Evolutionary conservation across 176 grass and related monocot species (phyloP).

Genomic region (Canna indica): DNA sequence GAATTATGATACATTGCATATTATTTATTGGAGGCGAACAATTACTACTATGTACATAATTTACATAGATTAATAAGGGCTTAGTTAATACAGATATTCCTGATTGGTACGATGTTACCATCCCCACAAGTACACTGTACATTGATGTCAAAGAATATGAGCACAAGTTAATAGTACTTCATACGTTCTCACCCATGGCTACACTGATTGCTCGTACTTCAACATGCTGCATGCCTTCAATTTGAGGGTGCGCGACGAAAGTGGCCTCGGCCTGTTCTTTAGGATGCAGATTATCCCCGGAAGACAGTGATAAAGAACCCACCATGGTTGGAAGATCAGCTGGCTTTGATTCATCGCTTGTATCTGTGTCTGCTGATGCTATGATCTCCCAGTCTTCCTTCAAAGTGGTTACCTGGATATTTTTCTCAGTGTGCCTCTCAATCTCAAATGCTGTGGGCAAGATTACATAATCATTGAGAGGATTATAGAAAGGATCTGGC

Average conservation of each 20-base stretch:
- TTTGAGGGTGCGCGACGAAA: constrained; percentile 33
- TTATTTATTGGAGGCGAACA: too few relatives aligned
- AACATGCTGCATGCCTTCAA: constrained; percentile 40
- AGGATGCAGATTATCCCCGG: constrained; percentile 25
- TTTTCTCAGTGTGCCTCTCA: constrained; percentile 31
- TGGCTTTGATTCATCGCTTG: constrained; percentile 9
- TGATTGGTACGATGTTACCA: background rate
- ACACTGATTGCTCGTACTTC: constrained; percentile 48
- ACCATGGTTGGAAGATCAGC: constrained; percentile 49
- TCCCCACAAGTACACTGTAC: background rate
- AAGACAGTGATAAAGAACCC: constrained; percentile 24
- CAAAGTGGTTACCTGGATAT: constrained; percentile 30
- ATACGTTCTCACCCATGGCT: constrained; percentile 22
- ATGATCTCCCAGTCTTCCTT: constrained; percentile 75
- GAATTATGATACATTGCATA: too few relatives aligned
- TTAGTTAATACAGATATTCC: background rate
- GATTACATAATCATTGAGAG: constrained; percentile 69
- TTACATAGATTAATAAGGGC: background rate
- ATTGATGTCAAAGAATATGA: background rate
- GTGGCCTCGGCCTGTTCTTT: constrained; percentile 44
- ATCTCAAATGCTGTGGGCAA: constrained; percentile 61
- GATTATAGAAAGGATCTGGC: constrained; percentile 76
- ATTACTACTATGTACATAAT: background rate
- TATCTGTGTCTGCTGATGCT: constrained; percentile 13
- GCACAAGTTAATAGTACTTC: background rate